Evolutionary conservation across 768 basidiomycete species (phyloP), one percentile per base, ranked within the genome.

Genomic region (Suillus spraguei): DNA sequence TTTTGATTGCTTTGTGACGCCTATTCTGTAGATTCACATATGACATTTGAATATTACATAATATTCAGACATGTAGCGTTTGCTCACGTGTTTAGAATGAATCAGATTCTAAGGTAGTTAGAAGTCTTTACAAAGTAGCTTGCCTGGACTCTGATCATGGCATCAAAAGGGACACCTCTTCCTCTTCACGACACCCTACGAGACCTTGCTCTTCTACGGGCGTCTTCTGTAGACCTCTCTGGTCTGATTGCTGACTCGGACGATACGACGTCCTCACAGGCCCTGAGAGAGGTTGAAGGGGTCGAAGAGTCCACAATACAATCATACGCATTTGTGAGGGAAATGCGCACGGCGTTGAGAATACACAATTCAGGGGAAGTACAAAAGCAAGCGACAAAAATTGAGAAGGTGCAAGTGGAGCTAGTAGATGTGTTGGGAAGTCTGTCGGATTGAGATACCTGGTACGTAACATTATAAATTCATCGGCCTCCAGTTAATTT

Each of bases 181-280:
- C 77, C 85, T 8, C 80, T 91, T 36, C 73, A 79, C 63, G 82
- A 86, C 62, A 86, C 85, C 8, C 80, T 92, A 42, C 87, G 83
- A 14, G 92, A 94, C 74, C 83, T 94, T 28, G 90, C 91, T 6
- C 74, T 91, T 38, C 77, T 93, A 22, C 84, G 88, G 35, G 85
- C 85, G 33, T 85, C 87, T 11, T 84, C 82, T 28, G 64, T 83
- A 52, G 77, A 82, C 64, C 66, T 84, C 20, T 69, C 77, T 6
- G 61, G 54, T 10, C 59, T 80, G 39, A 71, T 81, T 32, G 39
- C 75, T 28, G 39, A 28, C 28, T 28, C 28, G 28, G 28, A 68
- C 14, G 22, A 39, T 33, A 22, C 39, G 14, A 32, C 60, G 7
- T 33, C 61, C 3, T 46, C 24, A 16, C 20, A 63, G 35, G 16